A percentile compares a stretch with the other conserved stretches of the same genome.
Conservation (phyloP, 163 green algal genomes). For the Prototheca wickerhamii region DNA sequence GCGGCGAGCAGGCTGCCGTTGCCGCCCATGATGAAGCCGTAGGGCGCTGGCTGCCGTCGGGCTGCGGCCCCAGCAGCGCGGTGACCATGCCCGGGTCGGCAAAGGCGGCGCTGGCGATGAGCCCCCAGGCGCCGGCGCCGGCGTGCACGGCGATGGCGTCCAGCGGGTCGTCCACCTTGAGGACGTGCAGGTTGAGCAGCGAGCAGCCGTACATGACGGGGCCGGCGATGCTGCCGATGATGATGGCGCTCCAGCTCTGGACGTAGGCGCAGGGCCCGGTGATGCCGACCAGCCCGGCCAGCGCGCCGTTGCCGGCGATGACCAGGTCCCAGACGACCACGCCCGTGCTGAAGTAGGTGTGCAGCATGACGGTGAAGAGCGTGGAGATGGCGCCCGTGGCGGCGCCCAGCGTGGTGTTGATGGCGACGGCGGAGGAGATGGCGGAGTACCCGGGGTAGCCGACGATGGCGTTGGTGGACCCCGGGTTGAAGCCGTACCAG, state of each 20-base stretch:
- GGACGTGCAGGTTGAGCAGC: constrained; percentile 39
- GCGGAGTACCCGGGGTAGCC: constrained; percentile 11
- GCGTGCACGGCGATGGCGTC: constrained; percentile 84
- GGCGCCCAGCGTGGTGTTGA: constrained; percentile 75
- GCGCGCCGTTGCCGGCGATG: constrained; percentile 66
- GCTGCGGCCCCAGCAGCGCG: constrained; percentile 26
- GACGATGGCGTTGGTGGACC: constrained; percentile 11
- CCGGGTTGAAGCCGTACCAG: constrained; percentile 55
- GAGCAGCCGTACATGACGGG: constrained; percentile 45
- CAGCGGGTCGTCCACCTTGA: constrained; percentile 85
- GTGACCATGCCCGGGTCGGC: constrained; percentile 29
- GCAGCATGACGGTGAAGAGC: constrained; percentile 46
- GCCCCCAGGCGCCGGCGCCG: constrained; percentile 45
- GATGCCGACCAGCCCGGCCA: constrained; percentile 87
- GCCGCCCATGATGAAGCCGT: constrained; percentile 66
- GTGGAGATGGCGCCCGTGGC: constrained; percentile 59
- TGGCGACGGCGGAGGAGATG: constrained; percentile 18
- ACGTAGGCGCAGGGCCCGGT: constrained; percentile 63
- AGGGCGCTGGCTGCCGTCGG: constrained; percentile 16
- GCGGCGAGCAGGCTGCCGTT: constrained; percentile 46
- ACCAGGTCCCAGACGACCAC: constrained; percentile 46
- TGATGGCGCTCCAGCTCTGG: constrained; percentile 78
- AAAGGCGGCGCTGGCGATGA: constrained; percentile 46
- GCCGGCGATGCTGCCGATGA: constrained; percentile 63
- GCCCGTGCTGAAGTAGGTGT: constrained; percentile 22